Evolutionary conservation across 2,329 filamentous ascomycete species (phyloP), one percentile per base, ranked within the genome.

Genomic region (Sporothrix pseudoabietina): DNA sequence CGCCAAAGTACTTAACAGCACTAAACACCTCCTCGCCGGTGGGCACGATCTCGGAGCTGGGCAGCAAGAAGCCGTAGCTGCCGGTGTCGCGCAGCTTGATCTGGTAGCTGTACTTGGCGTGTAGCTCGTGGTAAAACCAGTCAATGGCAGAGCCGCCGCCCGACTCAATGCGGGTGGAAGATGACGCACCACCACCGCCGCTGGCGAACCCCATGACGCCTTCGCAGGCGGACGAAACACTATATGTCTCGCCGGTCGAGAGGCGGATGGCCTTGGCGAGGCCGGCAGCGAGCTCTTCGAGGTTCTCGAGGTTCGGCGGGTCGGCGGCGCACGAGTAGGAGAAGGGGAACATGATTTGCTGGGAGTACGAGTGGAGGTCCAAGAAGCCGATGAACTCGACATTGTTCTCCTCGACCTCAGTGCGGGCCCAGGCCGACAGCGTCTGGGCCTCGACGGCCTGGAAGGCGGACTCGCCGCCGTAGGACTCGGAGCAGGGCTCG

Each of bases 281-380:
- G 35, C 94, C 95, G 72, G 94, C 87, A 1, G 91, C 96, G 22
- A 98, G 87, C 81, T 99, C 96, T 81, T 97, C 90, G 0, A 99
- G 87, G 78, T 97, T 97, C 82, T 99, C 96, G 19, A 96, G 84
- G 52, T 94, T 94, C 0, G 95, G 94, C 14, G 96, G 95, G 39
- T 90, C 85, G 5, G 88, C 86, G 6, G 85, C 83, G 84, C 96
- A 99, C 14, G 92, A 93, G 82, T 93, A 97, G 5, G 92, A 91
- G 80, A 94, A 98, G 0, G 96, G 96, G 80, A 96, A 98, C 9
- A 98, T 86, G 30, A 99, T 91, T 82, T 98, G 92, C 82, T 99
- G 94, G 0, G 94, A 97, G 81, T 98, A 99, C 1, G 93, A 95
- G 82, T 99, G 96, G 35, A 98, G 86, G 80, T 99, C 96, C 61